These are phyloP conservation scores for Eremochloa ophiuroides DNA, from an alignment of 176 grass and related monocot genomes.

Conservation along the genomic window DNA sequence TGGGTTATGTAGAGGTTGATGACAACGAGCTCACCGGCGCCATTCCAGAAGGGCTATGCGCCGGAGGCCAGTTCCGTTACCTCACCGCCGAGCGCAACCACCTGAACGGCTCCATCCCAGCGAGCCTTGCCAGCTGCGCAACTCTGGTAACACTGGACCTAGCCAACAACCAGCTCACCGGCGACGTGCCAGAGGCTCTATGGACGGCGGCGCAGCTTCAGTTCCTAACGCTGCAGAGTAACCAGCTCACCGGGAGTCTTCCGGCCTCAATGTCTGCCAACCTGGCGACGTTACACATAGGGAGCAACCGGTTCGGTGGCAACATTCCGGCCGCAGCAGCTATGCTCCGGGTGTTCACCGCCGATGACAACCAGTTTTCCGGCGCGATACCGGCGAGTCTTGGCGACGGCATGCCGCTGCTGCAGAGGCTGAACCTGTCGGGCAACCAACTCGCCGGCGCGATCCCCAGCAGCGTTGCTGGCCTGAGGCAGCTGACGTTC, in stretches of 20 bases:
- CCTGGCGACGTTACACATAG: conserved; percentile 31
- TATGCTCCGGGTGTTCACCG: conserved; percentile 19
- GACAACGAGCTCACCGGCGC: conserved; percentile 51
- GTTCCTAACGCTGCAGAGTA: conserved; percentile 11
- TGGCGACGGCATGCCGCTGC: conserved; percentile 20
- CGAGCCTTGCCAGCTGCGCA: conserved; percentile 44
- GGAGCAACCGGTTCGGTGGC: conserved; percentile 50
- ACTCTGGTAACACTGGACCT: conserved; percentile 20
- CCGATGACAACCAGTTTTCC: conserved; percentile 53
- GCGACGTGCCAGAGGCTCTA: conserved; percentile 47
- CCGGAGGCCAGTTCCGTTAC: background rate
- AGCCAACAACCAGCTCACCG: conserved; percentile 47
- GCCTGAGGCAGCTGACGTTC: conserved; percentile 4
- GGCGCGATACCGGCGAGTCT: conserved; percentile 43
- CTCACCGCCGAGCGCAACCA: conserved; percentile 32
- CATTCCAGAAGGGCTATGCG: conserved; percentile 56
- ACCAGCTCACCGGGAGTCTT: conserved; percentile 48
- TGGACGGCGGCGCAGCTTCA: conserved; percentile 38
- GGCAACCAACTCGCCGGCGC: conserved; percentile 48
- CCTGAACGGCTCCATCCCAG: conserved; percentile 61
- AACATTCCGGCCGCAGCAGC: conserved; percentile 29
- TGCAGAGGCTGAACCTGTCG: conserved; percentile 39
- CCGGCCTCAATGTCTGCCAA: conserved; percentile 25
- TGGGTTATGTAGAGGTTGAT: conserved; percentile 14
- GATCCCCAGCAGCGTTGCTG: conserved; percentile 43